These are phyloP conservation scores for Polygonum maritimum DNA, from an alignment of 148 eudicot genomes.

Conservation along the genomic window DNA sequence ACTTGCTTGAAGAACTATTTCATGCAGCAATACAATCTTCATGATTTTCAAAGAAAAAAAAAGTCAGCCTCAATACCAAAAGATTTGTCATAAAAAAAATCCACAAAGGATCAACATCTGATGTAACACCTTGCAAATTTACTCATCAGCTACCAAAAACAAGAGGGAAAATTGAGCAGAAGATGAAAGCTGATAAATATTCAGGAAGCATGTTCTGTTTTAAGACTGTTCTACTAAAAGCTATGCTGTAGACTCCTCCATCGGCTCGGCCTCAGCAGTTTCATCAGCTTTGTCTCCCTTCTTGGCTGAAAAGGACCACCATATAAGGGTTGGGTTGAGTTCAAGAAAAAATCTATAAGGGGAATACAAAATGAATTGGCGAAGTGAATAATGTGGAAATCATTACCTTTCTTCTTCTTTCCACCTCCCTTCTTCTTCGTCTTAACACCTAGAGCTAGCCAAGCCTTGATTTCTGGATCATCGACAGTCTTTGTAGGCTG, in stretches of 20 bases:
- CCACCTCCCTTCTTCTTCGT: slow-evolving; percentile 98
- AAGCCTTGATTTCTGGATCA: slow-evolving; percentile 89
- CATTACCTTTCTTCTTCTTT: slow-evolving; percentile 90
- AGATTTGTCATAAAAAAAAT: neutral
- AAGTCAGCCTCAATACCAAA: neutral
- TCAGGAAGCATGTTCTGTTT: slow-evolving; percentile 6
- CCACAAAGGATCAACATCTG: slow-evolving; percentile 1
- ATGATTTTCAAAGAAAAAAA: neutral
- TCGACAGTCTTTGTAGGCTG: slow-evolving; percentile 70
- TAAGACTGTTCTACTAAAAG: neutral
- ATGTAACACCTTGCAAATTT: slow-evolving; percentile 7
- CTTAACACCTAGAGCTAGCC: slow-evolving; percentile 74
- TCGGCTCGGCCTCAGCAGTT: neutral
- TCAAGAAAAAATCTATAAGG: neutral
- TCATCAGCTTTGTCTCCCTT: neutral
- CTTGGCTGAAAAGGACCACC: neutral
- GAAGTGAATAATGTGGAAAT: neutral
- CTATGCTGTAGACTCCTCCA: neutral
- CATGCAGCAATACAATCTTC: neutral
- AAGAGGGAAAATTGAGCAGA: neutral
- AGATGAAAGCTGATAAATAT: neutral
- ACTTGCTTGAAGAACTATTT: neutral
- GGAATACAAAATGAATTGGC: neutral
- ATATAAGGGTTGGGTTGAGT: neutral
- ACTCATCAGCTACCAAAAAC: slow-evolving; percentile 8